Base-by-base conservation (phyloP, 2,329 filamentous ascomycete species). In the Neofusicoccum sp. region DNA sequence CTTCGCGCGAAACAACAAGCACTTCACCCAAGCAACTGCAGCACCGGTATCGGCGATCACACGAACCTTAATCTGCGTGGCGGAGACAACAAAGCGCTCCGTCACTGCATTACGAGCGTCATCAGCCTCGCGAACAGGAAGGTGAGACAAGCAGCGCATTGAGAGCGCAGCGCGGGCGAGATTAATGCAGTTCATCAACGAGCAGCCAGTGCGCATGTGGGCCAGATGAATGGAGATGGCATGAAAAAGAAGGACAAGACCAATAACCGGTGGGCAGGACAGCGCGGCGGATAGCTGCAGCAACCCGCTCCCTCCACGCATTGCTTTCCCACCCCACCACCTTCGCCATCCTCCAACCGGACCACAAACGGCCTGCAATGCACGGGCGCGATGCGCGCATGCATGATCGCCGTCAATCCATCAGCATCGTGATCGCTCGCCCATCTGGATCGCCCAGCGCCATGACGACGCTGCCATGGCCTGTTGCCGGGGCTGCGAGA, bases 211-310 rank as follows among this genome's bases (percentile, higher is more conserved):
- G 20, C 20, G 20, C 24, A 41, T 14, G 34, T 36, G 48, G 38
- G n/a, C 3, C 48, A 28, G 20, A 30, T 14, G 36, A 24, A 24
- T 26, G 26, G 30, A 24, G 4, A 14, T 16, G 41, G 12, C 14
- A 34, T 28, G 40, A 30, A 30, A 14, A 30, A 7, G n/a, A 24
- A n/a, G 49, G 38, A 33, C 24, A 36, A 33, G 38, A 26, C 38
- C 28, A 11, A 43, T 43, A 45, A 12, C 20, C 43, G 9, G 34
- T 5, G 16, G 40, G n/a, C 31, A 38, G 33, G n/a, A 43, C 51
- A 43, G 28, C n/a, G 51, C 51, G 33, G 51, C 51, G 51, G 51
- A 43, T 56, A 56, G 51, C 36, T 56, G 51, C 51, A 56, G 36
- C 51, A 56, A 43, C 51, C 28, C 51, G 51, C 51, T 56, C 51